Evolutionary conservation across 2,329 filamentous ascomycete genomes (phyloP).

Genomic region (Fusarium beomiforme): DNA sequence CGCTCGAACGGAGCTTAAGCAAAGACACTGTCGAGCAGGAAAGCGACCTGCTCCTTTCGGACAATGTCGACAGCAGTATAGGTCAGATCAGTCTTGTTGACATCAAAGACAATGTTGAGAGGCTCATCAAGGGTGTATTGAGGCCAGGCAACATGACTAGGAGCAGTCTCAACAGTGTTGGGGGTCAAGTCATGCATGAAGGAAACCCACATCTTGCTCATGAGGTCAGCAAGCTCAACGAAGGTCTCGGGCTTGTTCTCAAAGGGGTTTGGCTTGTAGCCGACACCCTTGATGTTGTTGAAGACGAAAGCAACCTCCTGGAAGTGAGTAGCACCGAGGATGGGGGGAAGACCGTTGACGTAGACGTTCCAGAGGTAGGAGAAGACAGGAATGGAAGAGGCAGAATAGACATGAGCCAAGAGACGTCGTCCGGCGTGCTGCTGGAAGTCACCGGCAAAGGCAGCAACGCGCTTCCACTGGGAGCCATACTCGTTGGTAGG

Average conservation of each 20-base stretch:
- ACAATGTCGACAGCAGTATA: constrained; percentile 58
- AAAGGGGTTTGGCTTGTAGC: constrained; percentile 51
- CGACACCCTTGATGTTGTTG: constrained; percentile 57
- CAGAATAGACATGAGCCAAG: constrained; percentile 62
- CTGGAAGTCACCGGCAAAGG: constrained; percentile 62
- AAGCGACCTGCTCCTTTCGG: constrained; percentile 54
- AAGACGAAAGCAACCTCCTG: constrained; percentile 43
- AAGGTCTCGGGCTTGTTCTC: constrained; percentile 51
- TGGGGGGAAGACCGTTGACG: constrained; percentile 57
- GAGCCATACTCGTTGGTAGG: constrained; percentile 49
- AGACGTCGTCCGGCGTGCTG: constrained; percentile 66
- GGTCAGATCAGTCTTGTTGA: constrained; percentile 52
- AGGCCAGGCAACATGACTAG: constrained; percentile 50
- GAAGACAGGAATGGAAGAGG: constrained; percentile 51
- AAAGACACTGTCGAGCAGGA: constrained; percentile 44
- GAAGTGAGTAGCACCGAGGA: constrained; percentile 39
- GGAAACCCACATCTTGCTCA: constrained; percentile 62
- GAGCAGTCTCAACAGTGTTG: neutral
- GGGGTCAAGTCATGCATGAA: constrained; percentile 47
- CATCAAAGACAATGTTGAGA: constrained; percentile 61
- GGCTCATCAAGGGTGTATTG: constrained; percentile 53
- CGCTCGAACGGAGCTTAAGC: neutral
- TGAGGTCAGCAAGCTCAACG: constrained; percentile 54
- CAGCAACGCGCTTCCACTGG: constrained; percentile 64
- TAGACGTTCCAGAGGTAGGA: constrained; percentile 66